Conservation (phyloP, 208 protist genomes). For the Crithidia acanthocephali region DNA sequence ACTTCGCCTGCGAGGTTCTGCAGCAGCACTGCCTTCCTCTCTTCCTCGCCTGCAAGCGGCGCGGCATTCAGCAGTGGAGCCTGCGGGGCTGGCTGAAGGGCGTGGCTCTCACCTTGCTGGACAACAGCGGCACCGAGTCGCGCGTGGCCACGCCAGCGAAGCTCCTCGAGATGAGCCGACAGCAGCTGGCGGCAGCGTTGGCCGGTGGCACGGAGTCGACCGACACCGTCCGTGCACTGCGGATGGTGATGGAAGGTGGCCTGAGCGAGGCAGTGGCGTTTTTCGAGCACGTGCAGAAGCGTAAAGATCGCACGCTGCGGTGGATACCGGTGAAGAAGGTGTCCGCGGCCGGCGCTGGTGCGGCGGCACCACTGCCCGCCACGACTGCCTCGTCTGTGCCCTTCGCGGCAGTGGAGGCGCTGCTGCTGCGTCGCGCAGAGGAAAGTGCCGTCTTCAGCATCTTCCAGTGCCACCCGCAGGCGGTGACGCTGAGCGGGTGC, state of each 20-base stretch:
- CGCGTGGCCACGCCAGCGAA: conserved; percentile 28
- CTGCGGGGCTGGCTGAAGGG: conserved; percentile 39
- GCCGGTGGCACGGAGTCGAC: conserved; percentile 13
- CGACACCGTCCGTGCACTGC: conserved; percentile 26
- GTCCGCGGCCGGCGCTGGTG: not conserved
- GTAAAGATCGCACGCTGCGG: conserved; percentile 19
- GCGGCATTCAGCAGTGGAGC: conserved; percentile 51
- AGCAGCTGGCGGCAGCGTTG: conserved; percentile 15
- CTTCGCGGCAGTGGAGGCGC: conserved; percentile 20
- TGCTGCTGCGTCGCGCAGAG: conserved; percentile 54
- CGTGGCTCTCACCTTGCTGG: conserved; percentile 25
- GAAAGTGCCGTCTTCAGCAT: conserved; percentile 69
- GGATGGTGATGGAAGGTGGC: conserved; percentile 29
- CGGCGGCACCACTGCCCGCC: too few species aligned
- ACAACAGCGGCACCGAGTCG: conserved; percentile 37
- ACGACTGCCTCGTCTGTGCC: not conserved
- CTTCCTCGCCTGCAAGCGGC: conserved; percentile 37
- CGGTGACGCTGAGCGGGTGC: conserved; percentile 51
- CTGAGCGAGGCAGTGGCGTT: conserved; percentile 25
- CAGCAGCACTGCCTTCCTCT: conserved; percentile 38
- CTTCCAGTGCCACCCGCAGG: conserved; percentile 61
- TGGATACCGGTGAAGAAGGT: conserved; percentile 25
- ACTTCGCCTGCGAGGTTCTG: conserved; percentile 35
- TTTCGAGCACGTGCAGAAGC: conserved; percentile 34
- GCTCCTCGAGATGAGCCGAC: conserved; percentile 21